Percentiles rank a stretch among this genome's conserved stretches.
Conservation (phyloP, 2,329 filamentous ascomycete species). For the Aspergillus sp. region DNA sequence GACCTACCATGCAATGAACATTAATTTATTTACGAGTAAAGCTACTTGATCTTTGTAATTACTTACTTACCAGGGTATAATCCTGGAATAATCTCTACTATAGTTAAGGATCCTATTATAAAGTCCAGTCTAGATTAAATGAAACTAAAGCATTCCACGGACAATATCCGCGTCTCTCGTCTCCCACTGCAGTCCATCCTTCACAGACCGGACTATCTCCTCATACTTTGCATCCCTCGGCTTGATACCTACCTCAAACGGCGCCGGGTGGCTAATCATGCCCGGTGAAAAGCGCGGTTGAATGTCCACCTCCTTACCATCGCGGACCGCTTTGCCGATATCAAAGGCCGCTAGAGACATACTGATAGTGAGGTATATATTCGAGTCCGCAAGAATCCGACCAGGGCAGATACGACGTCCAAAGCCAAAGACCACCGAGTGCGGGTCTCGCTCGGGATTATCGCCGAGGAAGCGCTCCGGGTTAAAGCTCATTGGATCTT, state of each 20-base stretch:
- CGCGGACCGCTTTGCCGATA: neutral
- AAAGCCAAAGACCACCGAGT: conserved; percentile 8
- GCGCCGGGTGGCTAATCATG: conserved; percentile 9
- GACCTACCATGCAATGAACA: too few species aligned
- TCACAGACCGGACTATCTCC: conserved; percentile 5
- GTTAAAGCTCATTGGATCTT: conserved; percentile 8
- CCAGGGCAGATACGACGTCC: conserved; percentile 15
- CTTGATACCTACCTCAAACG: conserved; percentile 5
- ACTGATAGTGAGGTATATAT: conserved; percentile 4
- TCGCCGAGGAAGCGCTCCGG: conserved; percentile 12
- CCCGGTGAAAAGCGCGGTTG: conserved; percentile 1
- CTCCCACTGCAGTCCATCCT: neutral
- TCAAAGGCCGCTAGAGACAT: conserved; percentile 6
- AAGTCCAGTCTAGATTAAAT: too few species aligned
- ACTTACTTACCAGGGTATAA: too few species aligned
- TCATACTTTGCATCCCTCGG: conserved; percentile 4
- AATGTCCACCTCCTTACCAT: conserved; percentile 2
- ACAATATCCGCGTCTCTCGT: conserved; percentile 4
- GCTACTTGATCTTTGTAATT: too few species aligned
- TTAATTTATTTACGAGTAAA: too few species aligned
- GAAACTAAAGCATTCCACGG: neutral
- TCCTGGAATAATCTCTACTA: too few species aligned
- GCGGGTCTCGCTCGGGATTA: conserved; percentile 10
- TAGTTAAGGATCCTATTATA: too few species aligned
- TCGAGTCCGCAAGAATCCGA: conserved; percentile 10